Base-by-base conservation (phyloP, 495 filamentous ascomycete genomes). In the Glonium stellatum region DNA sequence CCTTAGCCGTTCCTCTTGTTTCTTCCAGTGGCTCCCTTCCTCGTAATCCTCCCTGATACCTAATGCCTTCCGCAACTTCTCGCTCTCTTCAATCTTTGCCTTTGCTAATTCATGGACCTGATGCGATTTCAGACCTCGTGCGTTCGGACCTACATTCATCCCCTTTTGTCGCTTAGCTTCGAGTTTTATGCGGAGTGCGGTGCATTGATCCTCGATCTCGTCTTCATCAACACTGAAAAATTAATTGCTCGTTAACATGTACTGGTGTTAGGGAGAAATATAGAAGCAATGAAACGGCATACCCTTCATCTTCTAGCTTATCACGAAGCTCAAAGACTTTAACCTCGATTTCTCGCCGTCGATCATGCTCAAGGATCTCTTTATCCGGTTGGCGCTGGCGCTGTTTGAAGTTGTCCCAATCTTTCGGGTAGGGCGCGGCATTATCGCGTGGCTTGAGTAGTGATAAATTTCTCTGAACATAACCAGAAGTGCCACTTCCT, bases 21-120 rank as follows among this genome's bases (percentile, higher is more conserved):
- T 79, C 74, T 78, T 75, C 86, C 87, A 87, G 73, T 90, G 81
- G 55, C 86, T 76, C 34, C 88, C 89, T 66, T 93, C 92, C 73
- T 95, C 87, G 72, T 92, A 89, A 77, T 95, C 84, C 75, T 86
- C 85, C 63, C 83, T 81, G 63, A 97, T 96, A 50, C 90, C 90
- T 71, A 99, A 79, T 25, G 93, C 93, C 73, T 82, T 90, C 60
- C 92, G 75, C 70, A 97, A 77, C 72, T 87, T 78, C 78, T 97
- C 91, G 71, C 85, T 95, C 80, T 99, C 92, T 71, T 88, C 86
- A 69, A 95, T 92, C 83, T 99, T 99, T 55, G 92, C 92, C 70
- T 91, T 86, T 23, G 93, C 93, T 66, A 95, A 74, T 75, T 97
- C 92, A 81, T 99, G 93, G 23, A 97, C 92, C 73, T 96, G 90